Conservation (phyloP, 2,329 filamentous ascomycete species). For the Penicillium sumatraense region DNA sequence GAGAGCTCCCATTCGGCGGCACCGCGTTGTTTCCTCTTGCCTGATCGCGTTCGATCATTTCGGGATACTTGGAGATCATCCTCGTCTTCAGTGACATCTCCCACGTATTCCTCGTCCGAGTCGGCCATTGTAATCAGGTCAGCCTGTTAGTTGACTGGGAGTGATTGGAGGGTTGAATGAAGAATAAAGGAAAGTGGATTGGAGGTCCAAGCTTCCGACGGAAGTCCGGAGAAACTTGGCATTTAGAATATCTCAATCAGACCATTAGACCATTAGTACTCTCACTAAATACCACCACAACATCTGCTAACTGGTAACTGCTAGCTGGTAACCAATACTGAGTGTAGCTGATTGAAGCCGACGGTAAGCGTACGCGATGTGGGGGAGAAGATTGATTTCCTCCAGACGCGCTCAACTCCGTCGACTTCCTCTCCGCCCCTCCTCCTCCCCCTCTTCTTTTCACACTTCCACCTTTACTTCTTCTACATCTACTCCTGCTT, state of each 20-base stretch:
- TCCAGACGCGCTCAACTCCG: constrained; percentile 31
- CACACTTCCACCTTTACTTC: constrained; percentile 23
- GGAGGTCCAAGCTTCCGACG: neutral
- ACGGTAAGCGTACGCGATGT: constrained; percentile 37
- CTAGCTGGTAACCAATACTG: neutral
- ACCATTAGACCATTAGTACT: too few relatives aligned
- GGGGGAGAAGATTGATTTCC: constrained; percentile 41
- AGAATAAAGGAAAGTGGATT: neutral
- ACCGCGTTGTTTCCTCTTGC: constrained; percentile 45
- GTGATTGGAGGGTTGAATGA: constrained; percentile 9
- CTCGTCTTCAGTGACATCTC: constrained; percentile 54
- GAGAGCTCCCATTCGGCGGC: constrained; percentile 53
- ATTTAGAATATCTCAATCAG: too few relatives aligned
- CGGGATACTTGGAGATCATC: constrained; percentile 32
- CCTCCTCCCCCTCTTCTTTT: constrained; percentile 27
- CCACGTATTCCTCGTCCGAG: constrained; percentile 59
- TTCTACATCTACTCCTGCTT: constrained; percentile 20
- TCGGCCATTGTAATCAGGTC: constrained; percentile 43
- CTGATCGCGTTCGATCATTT: constrained; percentile 29
- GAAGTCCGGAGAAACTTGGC: neutral
- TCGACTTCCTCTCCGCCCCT: constrained; percentile 34
- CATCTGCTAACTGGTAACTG: neutral
- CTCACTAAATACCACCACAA: too few relatives aligned
- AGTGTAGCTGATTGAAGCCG: constrained; percentile 6
- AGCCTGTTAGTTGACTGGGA: neutral